phyloP scores from a whole-genome alignment of 139 green algal species.

The Astrephomene gubernaculifera region DNA sequence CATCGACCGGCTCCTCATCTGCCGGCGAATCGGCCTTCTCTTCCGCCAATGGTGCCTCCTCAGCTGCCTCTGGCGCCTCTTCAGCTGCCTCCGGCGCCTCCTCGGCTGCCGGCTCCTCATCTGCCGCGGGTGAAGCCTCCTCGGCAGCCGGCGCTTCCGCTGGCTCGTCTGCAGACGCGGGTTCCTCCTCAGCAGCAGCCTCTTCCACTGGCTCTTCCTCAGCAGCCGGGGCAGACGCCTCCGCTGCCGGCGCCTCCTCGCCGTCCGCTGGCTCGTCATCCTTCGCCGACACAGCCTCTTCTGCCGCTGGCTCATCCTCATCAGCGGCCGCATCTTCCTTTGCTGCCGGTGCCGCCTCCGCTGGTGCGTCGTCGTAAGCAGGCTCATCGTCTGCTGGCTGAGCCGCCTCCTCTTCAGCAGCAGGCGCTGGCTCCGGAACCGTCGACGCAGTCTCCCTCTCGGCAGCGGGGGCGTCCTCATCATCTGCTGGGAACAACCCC shows the following conservation, averaged over 20 bases:
- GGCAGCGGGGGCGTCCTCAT: not conserved
- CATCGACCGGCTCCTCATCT: not conserved
- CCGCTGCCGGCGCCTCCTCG: not conserved
- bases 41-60: not conserved
- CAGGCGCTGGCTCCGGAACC: not conserved
- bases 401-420: not conserved
- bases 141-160: not conserved
- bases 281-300: not conserved
- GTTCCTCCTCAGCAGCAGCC: not conserved
- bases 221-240: not conserved
- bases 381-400: not conserved
- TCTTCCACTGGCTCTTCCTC: not conserved
- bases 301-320: not conserved
- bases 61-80: not conserved
- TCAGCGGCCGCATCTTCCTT: not conserved
- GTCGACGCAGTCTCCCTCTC: not conserved
- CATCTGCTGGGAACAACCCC: too few relatives aligned
- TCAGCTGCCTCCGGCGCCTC: not conserved
- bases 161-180: not conserved
- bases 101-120: too few relatives aligned
- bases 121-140: not conserved
- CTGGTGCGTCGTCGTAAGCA: not conserved
- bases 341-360: not conserved
- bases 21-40: not conserved
- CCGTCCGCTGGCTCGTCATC: not conserved